Base-by-base conservation (phyloP, 495 filamentous ascomycete genomes). In the Lasiosphaeriaceae sp. region DNA sequence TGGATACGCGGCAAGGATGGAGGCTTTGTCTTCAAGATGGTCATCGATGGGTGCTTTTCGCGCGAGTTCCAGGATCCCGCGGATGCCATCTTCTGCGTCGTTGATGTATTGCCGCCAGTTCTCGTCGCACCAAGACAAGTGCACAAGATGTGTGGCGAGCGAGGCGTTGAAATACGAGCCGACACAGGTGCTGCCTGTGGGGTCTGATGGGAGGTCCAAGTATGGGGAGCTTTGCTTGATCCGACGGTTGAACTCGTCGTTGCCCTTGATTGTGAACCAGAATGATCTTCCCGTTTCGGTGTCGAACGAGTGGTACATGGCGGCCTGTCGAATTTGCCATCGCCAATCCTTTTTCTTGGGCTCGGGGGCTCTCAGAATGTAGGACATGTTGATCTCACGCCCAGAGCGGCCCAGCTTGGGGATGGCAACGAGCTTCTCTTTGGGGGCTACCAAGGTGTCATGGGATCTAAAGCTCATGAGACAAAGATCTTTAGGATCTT, bases 41-140 rank as follows among this genome's bases (percentile, higher is more conserved):
- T 54, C 37, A 22, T 39, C 24, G 21, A 55, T 55, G 2, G 54
- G 60, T 17, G 56, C 31, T 16, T 47, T 46, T 24, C 44, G 43
- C 31, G 48, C 39, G 16, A 23, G 56, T 35, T 29, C 49, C 0
- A 46, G 24, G 34, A 53, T 59, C 2, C 59, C 50, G 21, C 67
- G 64, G 23, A 72, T 57, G 22, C 55, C 39, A 0, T 66, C 52
- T 49, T 79, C 75, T 0, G 76, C 58, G 43, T 60, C 64, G 21
- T 68, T 71, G 14, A 79, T 66, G 55, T 76, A 80, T 69, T 67
- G 71, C 20, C 71, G 64, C 76, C 78, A 81, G 51, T 75, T 67
- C 50, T 79, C 76, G 14, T 45, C 65, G 44, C 73, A 72, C 77
- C 76, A 78, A 22, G 76, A 66, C 55, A 70, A 67, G 4, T 74